phyloP scores from a whole-genome alignment of 768 basidiomycete genomes.

The Basidioascus undulatus region DNA sequence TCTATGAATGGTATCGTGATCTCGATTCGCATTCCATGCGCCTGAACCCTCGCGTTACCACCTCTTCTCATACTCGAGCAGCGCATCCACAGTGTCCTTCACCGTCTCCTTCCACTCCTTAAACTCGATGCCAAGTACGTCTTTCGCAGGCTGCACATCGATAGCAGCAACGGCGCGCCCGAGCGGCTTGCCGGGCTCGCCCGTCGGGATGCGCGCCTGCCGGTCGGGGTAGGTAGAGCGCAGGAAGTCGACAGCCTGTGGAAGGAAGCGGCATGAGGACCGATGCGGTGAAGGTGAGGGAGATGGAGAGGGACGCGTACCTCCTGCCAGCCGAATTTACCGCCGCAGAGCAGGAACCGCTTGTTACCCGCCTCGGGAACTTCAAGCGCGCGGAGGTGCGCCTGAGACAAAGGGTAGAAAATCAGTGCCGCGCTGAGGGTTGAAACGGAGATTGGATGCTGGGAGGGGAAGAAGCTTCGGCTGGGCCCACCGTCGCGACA shows the following conservation, averaged over 20 bases:
- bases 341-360: conserved; percentile 10
- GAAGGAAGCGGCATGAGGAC: background rate
- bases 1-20: no score
- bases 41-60: no score
- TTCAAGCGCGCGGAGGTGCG: conserved; percentile 8
- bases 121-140: conserved; percentile 7
- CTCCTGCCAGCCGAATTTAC: conserved; percentile 12
- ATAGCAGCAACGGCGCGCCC: conserved; percentile 6
- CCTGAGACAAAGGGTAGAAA: no score
- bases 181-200: background rate
- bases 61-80: conserved; percentile 9
- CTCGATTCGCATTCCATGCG: no score
- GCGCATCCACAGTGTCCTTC: conserved; percentile 7
- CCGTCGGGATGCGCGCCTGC: conserved; percentile 6
- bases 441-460: no score
- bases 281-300: background rate
- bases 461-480: no score
- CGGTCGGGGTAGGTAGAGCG: conserved; percentile 1
- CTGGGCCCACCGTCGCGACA: no score
- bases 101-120: conserved; percentile 7
- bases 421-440: no score
- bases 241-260: conserved; percentile 7
- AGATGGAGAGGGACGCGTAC: background rate
- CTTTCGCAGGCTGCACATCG: conserved; percentile 6
- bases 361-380: conserved; percentile 3